Conservation (phyloP, 2,329 filamentous ascomycete species). For the Magnaporthiopsis poae region DNA sequence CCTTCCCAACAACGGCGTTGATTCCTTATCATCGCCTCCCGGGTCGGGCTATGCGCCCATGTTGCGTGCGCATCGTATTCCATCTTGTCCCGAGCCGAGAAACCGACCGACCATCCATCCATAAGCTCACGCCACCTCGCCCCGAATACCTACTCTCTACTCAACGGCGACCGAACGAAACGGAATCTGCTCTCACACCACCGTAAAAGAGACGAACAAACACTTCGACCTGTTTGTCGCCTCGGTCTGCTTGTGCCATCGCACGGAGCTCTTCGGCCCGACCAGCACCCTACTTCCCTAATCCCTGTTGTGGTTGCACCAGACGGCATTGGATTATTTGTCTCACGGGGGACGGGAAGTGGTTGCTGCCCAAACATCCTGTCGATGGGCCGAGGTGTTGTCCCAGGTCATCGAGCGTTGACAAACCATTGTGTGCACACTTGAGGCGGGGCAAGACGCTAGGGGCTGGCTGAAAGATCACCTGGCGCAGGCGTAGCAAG, state of each 20-base stretch:
- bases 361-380: neutral
- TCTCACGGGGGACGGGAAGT: neutral
- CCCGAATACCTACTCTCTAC: neutral
- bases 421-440: neutral
- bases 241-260: neutral
- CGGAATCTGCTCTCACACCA: neutral
- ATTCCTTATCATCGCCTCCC: neutral
- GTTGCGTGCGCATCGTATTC: neutral
- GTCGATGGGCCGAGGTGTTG: neutral
- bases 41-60: neutral
- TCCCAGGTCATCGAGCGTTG: neutral
- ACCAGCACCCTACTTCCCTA: neutral
- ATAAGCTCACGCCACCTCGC: neutral
- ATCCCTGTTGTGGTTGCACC: neutral
- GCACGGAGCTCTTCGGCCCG: neutral
- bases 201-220: neutral
- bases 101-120: neutral
- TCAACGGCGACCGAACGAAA: neutral
- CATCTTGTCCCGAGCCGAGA: neutral
- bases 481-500: constrained; percentile 14
- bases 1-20: neutral
- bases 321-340: neutral
- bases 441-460: neutral
- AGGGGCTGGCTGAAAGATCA: neutral
- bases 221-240: neutral